These are phyloP conservation scores for Uromyces viciae-fabae DNA, from an alignment of 1,284 basidiomycete species.

Conservation along the genomic window DNA sequence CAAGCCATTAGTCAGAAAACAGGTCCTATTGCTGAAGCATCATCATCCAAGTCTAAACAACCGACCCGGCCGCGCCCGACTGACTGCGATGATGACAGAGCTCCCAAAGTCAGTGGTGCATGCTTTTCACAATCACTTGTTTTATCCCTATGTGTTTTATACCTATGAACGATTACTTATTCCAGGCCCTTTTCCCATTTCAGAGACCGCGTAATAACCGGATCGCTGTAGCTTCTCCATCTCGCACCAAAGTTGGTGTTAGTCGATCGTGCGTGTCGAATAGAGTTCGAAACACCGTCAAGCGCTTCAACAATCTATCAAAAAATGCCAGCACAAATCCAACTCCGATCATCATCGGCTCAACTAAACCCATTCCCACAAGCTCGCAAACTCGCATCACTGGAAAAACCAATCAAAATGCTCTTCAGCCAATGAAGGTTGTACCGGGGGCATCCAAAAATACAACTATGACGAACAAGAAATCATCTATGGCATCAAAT, in stretches of 20 bases:
- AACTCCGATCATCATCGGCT: background rate
- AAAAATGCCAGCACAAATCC: background rate
- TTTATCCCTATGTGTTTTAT: background rate
- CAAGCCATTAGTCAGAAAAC: background rate
- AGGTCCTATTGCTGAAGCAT: background rate
- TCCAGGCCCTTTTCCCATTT: background rate
- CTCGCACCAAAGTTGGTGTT: constrained; percentile 1
- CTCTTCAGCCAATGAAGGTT: too few relatives aligned
- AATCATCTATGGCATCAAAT: too few relatives aligned
- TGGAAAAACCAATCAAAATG: background rate
- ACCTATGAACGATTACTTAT: background rate
- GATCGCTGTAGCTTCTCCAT: background rate
- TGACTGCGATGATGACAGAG: constrained; percentile 14
- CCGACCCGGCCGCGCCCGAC: constrained; percentile 7
- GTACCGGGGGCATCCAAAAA: too few relatives aligned
- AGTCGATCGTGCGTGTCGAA: background rate
- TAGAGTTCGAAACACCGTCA: constrained; percentile 15
- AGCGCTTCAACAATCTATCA: constrained; percentile 21
- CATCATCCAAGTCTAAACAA: background rate
- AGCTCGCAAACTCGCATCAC: background rate
- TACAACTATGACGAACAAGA: too few relatives aligned
- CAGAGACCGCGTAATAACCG: constrained; percentile 8
- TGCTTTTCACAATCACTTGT: background rate
- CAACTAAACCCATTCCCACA: background rate
- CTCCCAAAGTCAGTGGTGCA: constrained; percentile 28